phyloP scores from a whole-genome alignment of 2,329 filamentous ascomycete genomes.

The Phaeomoniella chlamydospora region DNA sequence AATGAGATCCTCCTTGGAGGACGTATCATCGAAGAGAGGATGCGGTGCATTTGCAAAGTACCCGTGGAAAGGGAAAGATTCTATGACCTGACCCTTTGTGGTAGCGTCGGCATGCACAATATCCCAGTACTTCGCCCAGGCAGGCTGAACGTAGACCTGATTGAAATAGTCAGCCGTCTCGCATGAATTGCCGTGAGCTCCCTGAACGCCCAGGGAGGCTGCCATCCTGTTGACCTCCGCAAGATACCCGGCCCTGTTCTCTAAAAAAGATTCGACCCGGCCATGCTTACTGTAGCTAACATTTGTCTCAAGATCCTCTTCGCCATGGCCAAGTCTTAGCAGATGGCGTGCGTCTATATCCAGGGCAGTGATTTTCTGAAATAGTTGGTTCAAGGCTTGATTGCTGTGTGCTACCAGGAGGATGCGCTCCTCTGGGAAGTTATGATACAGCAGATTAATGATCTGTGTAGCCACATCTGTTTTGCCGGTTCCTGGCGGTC shows the following conservation, averaged over 20 bases:
- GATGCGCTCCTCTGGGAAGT: slow-evolving; percentile 85
- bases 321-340: slow-evolving; percentile 81
- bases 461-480: slow-evolving; percentile 98
- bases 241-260: slow-evolving; percentile 67
- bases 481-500: slow-evolving; percentile 92
- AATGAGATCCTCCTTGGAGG: slow-evolving; percentile 50
- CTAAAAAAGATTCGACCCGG: slow-evolving; percentile 85
- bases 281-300: slow-evolving; percentile 82
- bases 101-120: slow-evolving; percentile 40
- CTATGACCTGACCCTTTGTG: slow-evolving; percentile 47
- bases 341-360: slow-evolving; percentile 94
- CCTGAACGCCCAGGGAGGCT: slow-evolving; percentile 68
- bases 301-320: slow-evolving; percentile 81
- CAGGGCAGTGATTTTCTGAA: slow-evolving; percentile 91
- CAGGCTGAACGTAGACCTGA: slow-evolving; percentile 73
- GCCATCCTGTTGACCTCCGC: slow-evolving; percentile 77
- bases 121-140: slow-evolving; percentile 76
- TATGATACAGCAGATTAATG: slow-evolving; percentile 97
- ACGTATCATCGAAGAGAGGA: slow-evolving; percentile 59
- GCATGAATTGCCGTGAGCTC: slow-evolving; percentile 89
- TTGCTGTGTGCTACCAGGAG: slow-evolving; percentile 93
- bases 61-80: slow-evolving; percentile 70
- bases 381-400: slow-evolving; percentile 91
- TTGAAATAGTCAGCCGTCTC: slow-evolving; percentile 98
- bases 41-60: slow-evolving; percentile 84